Evolutionary conservation across 2,329 filamentous ascomycete genomes (phyloP), one percentile per base, ranked within the genome.

Genomic region (Corinectria fuckeliana): DNA sequence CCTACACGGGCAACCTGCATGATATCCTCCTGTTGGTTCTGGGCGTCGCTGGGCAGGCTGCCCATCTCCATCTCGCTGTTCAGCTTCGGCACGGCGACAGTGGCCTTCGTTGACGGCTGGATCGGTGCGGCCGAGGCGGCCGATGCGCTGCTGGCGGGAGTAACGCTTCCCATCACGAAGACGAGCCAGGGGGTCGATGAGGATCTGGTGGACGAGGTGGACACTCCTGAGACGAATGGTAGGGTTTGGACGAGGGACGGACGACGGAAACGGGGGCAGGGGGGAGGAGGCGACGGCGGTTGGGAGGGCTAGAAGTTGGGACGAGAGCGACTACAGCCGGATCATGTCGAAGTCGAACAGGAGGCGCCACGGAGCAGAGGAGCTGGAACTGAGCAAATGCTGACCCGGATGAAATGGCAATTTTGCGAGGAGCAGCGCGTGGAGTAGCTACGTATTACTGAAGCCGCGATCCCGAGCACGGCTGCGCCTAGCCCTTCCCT

Each of bases 1-100:
- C 96, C 95, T 67, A 96, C 78, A 60, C 95, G 85, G 38, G 95
- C 93, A 74, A 97, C 80, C 80, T 97, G 94, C 94, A 99, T 98
- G 67, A 99, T 89, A 78, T 99, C 94, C 67, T 91, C 85, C 71
- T 91, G 64, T 44, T 66, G 64, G 30, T 71, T 45, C 59, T 73
- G 67, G 64, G 74, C 72, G 52, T 78, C 77, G 62, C 75, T 74
- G 1, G 80, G 75, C 26, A 87, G 72, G 66, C 74, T 77, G 11
- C 82, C 83, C 76, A 86, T 80, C 69, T 86, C 84, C 76, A 86
- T 76, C 65, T 83, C 82, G 71, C 79, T 81, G 72, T 83, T 86
- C 65, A 88, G 76, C 69, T 84, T 84, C 8, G 86, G 85, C 32
- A 80, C 79, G 3, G 80, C 84, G 14, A 78, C 80, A 42, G 77